These are phyloP conservation scores for Parascedosporium putredinis DNA, from an alignment of 2,329 filamentous ascomycete genomes.

Conservation along the genomic window DNA sequence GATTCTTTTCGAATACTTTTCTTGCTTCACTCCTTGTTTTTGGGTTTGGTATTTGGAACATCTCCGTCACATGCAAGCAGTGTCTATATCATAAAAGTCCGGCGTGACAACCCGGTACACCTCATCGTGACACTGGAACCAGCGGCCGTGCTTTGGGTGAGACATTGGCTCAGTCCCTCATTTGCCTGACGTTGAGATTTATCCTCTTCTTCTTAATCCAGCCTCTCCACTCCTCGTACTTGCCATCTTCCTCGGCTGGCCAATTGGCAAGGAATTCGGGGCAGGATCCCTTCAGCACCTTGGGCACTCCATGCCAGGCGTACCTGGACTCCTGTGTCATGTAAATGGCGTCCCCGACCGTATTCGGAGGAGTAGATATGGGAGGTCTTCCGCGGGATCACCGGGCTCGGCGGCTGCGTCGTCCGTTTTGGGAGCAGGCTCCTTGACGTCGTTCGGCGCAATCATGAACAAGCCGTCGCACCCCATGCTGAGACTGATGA, in stretches of 20 bases:
- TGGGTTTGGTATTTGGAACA: too few relatives aligned
- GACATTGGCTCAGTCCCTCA: constrained; percentile 54
- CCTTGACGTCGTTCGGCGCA: constrained; percentile 44
- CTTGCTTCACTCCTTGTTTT: too few relatives aligned
- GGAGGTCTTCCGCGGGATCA: constrained; percentile 24
- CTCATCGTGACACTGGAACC: too few relatives aligned
- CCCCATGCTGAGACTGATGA: constrained; percentile 80
- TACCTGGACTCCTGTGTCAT: constrained; percentile 77
- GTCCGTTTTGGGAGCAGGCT: constrained; percentile 15
- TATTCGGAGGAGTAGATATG: constrained; percentile 52
- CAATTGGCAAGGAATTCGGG: constrained; percentile 64
- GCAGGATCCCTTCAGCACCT: constrained; percentile 70
- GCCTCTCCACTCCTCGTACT: constrained; percentile 61
- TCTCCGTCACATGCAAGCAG: too few relatives aligned
- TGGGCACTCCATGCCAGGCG: constrained; percentile 93
- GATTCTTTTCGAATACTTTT: too few relatives aligned
- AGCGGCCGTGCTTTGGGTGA: too few relatives aligned
- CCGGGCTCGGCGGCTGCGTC: constrained; percentile 13
- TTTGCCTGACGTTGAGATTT: constrained; percentile 88
- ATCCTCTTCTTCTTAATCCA: constrained; percentile 87
- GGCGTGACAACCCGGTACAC: too few relatives aligned
- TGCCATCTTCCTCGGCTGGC: constrained; percentile 47
- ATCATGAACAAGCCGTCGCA: constrained; percentile 87
- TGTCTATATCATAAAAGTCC: too few relatives aligned
- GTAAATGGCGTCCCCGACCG: constrained; percentile 83